These are phyloP conservation scores for Cytidiella melzeri DNA, from an alignment of 768 basidiomycete species.

Conservation along the genomic window DNA sequence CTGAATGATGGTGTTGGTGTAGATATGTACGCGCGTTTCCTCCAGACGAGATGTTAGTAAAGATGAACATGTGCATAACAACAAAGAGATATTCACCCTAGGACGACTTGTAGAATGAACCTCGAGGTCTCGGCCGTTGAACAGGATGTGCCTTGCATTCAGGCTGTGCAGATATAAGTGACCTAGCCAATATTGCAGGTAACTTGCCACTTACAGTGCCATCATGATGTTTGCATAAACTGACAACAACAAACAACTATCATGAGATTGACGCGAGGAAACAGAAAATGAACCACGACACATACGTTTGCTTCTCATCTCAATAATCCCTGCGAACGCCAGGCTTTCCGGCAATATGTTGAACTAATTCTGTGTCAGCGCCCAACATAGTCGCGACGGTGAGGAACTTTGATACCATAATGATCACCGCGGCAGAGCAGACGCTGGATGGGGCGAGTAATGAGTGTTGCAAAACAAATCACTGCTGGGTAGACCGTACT, in stretches of 20 bases:
- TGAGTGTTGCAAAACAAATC: too few relatives aligned
- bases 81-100: not conserved
- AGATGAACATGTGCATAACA: not conserved
- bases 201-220: not conserved
- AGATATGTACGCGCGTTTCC: not conserved
- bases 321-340: not conserved
- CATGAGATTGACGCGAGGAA: too few relatives aligned
- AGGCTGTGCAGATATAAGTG: not conserved
- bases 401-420: not conserved
- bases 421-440: not conserved
- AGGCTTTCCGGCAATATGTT: not conserved
- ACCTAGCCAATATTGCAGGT: not conserved
- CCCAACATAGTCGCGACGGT: too few relatives aligned
- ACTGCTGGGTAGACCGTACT: too few relatives aligned
- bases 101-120: not conserved
- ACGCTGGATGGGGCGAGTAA: too few relatives aligned
- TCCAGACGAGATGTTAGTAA: not conserved
- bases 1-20: not conserved
- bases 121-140: not conserved
- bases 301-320: not conserved
- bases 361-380: not conserved
- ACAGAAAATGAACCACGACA: not conserved
- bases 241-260: not conserved
- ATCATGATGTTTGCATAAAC: not conserved
- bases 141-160: not conserved